Evolutionary conservation across 768 basidiomycete species (phyloP).

Genomic region (Leucosporidium creatinivorum): DNA sequence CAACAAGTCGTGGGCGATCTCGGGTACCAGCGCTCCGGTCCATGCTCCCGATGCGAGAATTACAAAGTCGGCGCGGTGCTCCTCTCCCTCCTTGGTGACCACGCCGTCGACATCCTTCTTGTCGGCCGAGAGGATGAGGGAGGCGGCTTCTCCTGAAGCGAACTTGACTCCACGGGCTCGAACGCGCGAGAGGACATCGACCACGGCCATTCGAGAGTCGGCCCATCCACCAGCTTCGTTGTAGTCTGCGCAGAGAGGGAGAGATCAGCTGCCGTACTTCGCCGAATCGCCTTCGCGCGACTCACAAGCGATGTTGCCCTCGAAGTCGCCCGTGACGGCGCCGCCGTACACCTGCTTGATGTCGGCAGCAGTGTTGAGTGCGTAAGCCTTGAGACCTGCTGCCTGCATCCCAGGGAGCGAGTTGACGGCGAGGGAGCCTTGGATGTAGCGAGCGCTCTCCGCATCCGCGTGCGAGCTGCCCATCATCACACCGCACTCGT

Average conservation of each 20-base stretch:
- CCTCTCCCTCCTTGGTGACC: conserved; percentile 53
- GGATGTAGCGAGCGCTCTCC: conserved; percentile 12
- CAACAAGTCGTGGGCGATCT: conserved; percentile 51
- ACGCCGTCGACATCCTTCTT: conserved; percentile 51
- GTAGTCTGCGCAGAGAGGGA: conserved; percentile 14
- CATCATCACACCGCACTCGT: conserved; percentile 32
- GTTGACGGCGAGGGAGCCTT: conserved; percentile 10
- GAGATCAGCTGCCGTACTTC: background rate
- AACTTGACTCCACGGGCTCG: conserved; percentile 51
- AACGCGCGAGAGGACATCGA: conserved; percentile 4
- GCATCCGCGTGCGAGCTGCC: background rate
- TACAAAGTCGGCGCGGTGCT: conserved; percentile 52
- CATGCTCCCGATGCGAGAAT: conserved; percentile 73
- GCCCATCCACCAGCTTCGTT: conserved; percentile 33
- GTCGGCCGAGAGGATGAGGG: conserved; percentile 44
- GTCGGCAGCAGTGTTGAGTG: background rate
- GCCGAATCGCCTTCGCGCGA: background rate
- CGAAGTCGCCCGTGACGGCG: conserved; percentile 1
- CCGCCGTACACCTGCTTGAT: conserved; percentile 11
- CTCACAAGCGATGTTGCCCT: background rate
- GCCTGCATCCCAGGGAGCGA: background rate
- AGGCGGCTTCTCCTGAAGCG: conserved; percentile 51
- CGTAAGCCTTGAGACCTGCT: background rate
- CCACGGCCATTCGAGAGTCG: conserved; percentile 26
- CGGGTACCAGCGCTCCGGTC: conserved; percentile 67